A percentile compares a stretch with the other conserved stretches of the same genome.
phyloP scores from a whole-genome alignment of 257 asterid species.

The Echium plantagineum region DNA sequence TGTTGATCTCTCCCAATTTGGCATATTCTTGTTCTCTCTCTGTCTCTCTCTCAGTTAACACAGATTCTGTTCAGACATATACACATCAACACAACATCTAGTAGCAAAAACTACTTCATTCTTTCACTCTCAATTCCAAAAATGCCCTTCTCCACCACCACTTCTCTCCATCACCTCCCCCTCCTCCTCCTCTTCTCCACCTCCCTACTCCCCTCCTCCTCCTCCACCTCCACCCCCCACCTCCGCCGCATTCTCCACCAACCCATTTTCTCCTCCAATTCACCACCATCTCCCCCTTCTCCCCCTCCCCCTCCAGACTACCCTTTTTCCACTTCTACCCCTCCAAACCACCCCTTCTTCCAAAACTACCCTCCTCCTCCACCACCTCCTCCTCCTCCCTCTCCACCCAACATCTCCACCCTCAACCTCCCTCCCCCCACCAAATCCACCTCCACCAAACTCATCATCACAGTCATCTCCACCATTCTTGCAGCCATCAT shows the following conservation, averaged over 20 bases:
- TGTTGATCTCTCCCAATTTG: too few species aligned
- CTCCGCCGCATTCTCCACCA: slow-evolving; percentile 24
- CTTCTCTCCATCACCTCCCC: neutral
- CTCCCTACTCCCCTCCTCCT: neutral
- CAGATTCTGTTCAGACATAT: too few species aligned
- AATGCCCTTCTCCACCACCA: neutral
- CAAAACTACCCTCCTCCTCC: neutral
- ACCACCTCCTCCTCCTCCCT: slow-evolving; percentile 6
- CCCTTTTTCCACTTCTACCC: slow-evolving; percentile 6
- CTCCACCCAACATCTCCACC: slow-evolving; percentile 18
- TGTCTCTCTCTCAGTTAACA: too few species aligned
- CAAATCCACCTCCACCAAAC: slow-evolving; percentile 12
- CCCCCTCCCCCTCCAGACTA: slow-evolving; percentile 8
- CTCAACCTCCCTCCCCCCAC: slow-evolving; percentile 5
- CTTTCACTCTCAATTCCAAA: too few species aligned
- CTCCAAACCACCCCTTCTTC: slow-evolving; percentile 4
- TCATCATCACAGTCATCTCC: slow-evolving; percentile 10
- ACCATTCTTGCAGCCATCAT: slow-evolving; percentile 10
- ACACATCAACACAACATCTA: too few species aligned
- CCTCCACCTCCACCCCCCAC: slow-evolving; percentile 10
- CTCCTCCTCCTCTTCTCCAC: slow-evolving; percentile 7
- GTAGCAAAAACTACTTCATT: neutral
- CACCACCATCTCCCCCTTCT: neutral
- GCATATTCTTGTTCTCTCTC: too few species aligned
- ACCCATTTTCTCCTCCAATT: slow-evolving; percentile 13